Evolutionary conservation across 352 stramenopile species (phyloP), one percentile per base, ranked within the genome.

Genomic region (Pythium monospermum): DNA sequence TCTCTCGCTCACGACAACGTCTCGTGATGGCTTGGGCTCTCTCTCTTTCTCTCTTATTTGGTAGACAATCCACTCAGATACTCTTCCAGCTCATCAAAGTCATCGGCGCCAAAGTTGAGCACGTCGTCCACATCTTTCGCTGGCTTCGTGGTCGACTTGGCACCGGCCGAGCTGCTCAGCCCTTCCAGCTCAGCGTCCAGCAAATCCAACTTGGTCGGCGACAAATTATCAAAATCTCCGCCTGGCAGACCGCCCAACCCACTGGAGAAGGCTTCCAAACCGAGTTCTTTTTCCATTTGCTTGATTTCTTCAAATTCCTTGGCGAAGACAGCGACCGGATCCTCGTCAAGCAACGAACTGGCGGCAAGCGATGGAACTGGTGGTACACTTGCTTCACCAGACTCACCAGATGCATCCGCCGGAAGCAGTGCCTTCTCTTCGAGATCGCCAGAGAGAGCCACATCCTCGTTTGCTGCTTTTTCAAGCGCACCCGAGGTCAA

Each of bases 11-110:
- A 30, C 43, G 36, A 49, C 41, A 16, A 18, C 32, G 13, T n/a
- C 11, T 33, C 22, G 13, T 37, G 41, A 15, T 45, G 39, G 23
- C 2, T 37, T 36, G 2, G 40, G 30, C 30, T n/a, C 19, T 12
- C 13, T 23, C 42, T 49, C 42, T 8, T 38, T 12, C 33, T 32
- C 21, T 42, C 49, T 41, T 68, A 65, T 27, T 73, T 75, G 36
- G 71, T 75, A 26, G 77, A 83, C 19, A 94, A 66, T 6, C 76
- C 79, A 31, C 79, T 94, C 41, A 94, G 65, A 55, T 94, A 94
- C 53, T 94, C 76, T 61, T 94, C 83, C 22, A 94, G 63, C 53
- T 94, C 83, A 31, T 92, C 83, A 62, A 94, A 94, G 71, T 94
- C 79, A 53, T 94, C 83, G 4, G 79, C 83, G 1, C 65, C 81